Percentiles rank a stretch among this genome's conserved stretches.
These are phyloP conservation scores for Paraleonurus japonicus DNA, from an alignment of 257 asterid species.

Conservation along the genomic window DNA sequence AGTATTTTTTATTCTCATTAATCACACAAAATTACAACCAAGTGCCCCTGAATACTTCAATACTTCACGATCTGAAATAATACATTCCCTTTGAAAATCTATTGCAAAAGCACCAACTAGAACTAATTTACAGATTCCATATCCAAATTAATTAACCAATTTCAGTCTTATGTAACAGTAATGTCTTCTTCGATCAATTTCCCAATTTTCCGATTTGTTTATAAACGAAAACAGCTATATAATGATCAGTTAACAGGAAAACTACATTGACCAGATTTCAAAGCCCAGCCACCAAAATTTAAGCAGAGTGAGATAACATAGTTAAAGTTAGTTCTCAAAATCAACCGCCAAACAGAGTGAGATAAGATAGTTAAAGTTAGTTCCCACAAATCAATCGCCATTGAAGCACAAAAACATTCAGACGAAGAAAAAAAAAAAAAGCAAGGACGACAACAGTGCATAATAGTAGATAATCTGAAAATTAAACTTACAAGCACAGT, in stretches of 20 bases:
- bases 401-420: background rate
- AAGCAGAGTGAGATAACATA: slow-evolving; percentile 5
- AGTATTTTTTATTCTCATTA: too few relatives aligned
- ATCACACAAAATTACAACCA: too few relatives aligned
- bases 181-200: background rate
- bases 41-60: too few relatives aligned
- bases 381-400: background rate
- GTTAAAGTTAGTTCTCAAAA: background rate
- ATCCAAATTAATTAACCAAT: background rate
- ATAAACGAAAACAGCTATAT: background rate
- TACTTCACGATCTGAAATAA: slow-evolving; percentile 3
- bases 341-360: background rate
- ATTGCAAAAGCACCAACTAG: slow-evolving; percentile 2
- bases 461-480: background rate
- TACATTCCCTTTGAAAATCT: background rate
- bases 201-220: background rate
- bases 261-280: background rate
- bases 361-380: background rate
- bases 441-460: background rate
- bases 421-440: background rate
- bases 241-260: background rate
- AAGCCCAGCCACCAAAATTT: background rate
- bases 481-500: slow-evolving; percentile 18
- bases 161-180: background rate
- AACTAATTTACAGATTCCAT: background rate